Conservation (phyloP, 176 grass and related monocot genomes). For the Ampelocalamus luodianensis region DNA sequence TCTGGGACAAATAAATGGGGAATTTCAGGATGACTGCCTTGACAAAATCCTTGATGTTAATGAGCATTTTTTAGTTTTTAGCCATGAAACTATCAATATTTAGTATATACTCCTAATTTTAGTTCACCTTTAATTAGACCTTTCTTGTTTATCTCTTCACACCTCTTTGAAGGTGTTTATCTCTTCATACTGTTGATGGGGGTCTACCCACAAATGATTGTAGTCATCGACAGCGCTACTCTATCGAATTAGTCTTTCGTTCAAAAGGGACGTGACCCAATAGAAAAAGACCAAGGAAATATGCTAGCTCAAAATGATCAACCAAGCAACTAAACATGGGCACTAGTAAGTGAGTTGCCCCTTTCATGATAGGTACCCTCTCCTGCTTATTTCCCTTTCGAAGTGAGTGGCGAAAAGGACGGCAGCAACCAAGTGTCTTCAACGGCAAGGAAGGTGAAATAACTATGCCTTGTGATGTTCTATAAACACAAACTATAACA, state of each 20-base stretch:
- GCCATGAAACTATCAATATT: background rate
- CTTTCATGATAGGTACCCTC: constrained; percentile 33
- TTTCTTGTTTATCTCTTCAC: background rate
- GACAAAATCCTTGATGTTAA: background rate
- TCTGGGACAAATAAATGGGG: background rate
- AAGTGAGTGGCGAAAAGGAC: constrained; percentile 32
- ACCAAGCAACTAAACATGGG: background rate
- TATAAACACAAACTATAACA: background rate
- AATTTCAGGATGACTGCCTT: background rate
- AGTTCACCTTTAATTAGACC: background rate
- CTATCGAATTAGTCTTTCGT: background rate
- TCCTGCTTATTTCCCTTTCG: constrained; percentile 31
- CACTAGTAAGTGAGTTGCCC: constrained; percentile 29
- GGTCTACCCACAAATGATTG: background rate
- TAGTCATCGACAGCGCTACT: background rate
- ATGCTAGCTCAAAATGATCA: constrained; percentile 24
- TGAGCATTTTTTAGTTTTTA: background rate
- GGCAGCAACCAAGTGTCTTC: constrained; percentile 22
- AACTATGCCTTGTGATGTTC: background rate
- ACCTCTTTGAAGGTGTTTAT: background rate
- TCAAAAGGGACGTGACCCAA: constrained; percentile 8
- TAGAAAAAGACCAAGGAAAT: background rate
- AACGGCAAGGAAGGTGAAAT: background rate
- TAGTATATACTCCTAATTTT: background rate
- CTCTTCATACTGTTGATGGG: background rate